Evolutionary conservation across 352 stramenopile genomes (phyloP).

Genomic region (Pythium utonaiense): DNA sequence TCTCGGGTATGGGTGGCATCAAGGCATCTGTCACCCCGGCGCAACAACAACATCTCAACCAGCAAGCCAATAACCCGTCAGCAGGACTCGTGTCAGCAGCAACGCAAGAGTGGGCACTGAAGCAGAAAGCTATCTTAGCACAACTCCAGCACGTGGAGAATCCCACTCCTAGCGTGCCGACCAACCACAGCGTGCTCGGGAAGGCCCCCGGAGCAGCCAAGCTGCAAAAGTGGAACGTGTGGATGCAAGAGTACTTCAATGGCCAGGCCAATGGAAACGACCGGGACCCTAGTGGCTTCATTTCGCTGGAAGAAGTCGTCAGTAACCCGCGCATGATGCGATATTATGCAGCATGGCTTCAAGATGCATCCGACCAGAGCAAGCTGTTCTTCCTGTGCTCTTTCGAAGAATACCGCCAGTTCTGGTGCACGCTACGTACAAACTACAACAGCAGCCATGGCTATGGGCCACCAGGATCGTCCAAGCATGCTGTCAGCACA

Average conservation of each 20-base stretch:
- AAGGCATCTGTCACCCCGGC: slow-evolving; percentile 9
- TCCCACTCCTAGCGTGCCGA: neutral
- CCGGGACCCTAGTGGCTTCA: slow-evolving; percentile 18
- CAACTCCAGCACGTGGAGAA: slow-evolving; percentile 38
- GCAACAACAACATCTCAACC: slow-evolving; percentile 10
- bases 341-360: slow-evolving; percentile 42
- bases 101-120: slow-evolving; percentile 63
- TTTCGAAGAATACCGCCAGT: slow-evolving; percentile 40
- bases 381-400: slow-evolving; percentile 46
- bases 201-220: slow-evolving; percentile 46
- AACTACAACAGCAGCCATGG: slow-evolving; percentile 24
- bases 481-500: slow-evolving; percentile 8
- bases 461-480: slow-evolving; percentile 9
- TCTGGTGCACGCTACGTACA: slow-evolving; percentile 28
- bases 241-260: slow-evolving; percentile 34
- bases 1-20: slow-evolving; percentile 30
- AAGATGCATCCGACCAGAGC: slow-evolving; percentile 30
- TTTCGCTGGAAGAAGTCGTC: slow-evolving; percentile 40
- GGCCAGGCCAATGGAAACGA: slow-evolving; percentile 20
- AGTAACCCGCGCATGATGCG: slow-evolving; percentile 43
- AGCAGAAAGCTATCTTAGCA: slow-evolving; percentile 67
- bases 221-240: slow-evolving; percentile 68
- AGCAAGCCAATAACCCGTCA: neutral
- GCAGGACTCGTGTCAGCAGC: slow-evolving; percentile 40
- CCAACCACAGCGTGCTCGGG: slow-evolving; percentile 20